phyloP scores from a whole-genome alignment of 805 yeast genomes.

The Nakazawaea molendinolei region DNA sequence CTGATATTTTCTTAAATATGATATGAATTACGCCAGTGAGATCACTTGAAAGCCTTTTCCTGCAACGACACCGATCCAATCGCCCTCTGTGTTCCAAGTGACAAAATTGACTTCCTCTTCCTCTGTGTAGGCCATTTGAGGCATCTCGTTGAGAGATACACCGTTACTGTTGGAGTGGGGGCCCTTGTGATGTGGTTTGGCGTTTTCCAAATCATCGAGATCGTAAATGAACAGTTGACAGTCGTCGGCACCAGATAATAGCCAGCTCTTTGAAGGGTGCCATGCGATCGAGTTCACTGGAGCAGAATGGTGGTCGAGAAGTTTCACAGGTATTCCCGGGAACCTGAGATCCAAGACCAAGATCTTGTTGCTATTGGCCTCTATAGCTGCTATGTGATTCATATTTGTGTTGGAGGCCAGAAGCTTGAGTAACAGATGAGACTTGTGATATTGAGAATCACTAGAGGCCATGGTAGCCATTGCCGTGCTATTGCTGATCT shows the following conservation, averaged over 20 bases:
- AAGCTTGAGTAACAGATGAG: slow-evolving; percentile 63
- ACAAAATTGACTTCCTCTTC: slow-evolving; percentile 70
- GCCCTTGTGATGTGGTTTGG: neutral
- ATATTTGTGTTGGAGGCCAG: slow-evolving; percentile 77
- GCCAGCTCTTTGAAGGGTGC: slow-evolving; percentile 69
- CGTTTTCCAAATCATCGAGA: slow-evolving; percentile 25
- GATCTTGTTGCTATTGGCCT: slow-evolving; percentile 58
- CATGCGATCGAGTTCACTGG: slow-evolving; percentile 71
- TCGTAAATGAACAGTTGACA: slow-evolving; percentile 73
- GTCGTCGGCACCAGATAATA: slow-evolving; percentile 64
- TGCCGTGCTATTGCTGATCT: neutral
- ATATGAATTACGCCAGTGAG: no score
- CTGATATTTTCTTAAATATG: no score
- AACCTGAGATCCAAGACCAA: slow-evolving; percentile 76
- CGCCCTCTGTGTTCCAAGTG: slow-evolving; percentile 66
- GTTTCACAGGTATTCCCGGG: slow-evolving; percentile 77
- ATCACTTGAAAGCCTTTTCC: slow-evolving; percentile 67
- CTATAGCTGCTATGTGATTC: slow-evolving; percentile 78
- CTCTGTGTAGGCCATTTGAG: slow-evolving; percentile 49
- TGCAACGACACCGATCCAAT: slow-evolving; percentile 73
- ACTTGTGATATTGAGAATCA: slow-evolving; percentile 17
- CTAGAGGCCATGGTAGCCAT: neutral
- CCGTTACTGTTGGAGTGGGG: neutral
- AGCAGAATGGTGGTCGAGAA: slow-evolving; percentile 59
- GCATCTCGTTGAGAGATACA: slow-evolving; percentile 21